A percentile compares a stretch with the other conserved stretches of the same genome.
Evolutionary conservation across 306 rosid genomes (phyloP).

Genomic region (Rubus idaeus): DNA sequence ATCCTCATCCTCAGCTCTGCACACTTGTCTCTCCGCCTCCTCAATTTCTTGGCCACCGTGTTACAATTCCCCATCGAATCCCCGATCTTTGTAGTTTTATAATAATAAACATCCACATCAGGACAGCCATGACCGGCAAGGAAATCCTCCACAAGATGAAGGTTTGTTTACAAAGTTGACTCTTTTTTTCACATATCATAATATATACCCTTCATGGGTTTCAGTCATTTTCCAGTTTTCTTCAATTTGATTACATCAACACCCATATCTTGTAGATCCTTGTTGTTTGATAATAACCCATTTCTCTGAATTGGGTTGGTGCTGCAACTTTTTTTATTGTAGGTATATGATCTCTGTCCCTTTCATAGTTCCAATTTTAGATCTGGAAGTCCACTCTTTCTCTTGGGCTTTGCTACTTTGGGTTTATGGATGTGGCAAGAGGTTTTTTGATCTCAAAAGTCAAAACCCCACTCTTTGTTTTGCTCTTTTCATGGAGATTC

Average conservation of each 20-base stretch:
- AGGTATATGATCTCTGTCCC: not conserved
- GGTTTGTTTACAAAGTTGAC: conserved; percentile 35
- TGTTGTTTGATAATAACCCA: not conserved
- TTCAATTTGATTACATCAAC: not conserved
- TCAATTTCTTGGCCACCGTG: conserved; percentile 21
- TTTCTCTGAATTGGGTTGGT: conserved; percentile 1
- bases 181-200: not conserved
- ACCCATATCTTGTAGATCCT: conserved; percentile 8
- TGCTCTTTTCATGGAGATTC: not conserved
- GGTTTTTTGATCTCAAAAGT: not conserved
- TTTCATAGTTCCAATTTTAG: not conserved
- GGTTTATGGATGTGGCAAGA: conserved; percentile 9
- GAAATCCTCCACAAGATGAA: conserved; percentile 82
- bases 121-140: conserved; percentile 55
- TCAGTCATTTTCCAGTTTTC: not conserved
- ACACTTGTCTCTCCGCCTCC: conserved; percentile 24
- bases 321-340: not conserved
- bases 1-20: conserved; percentile 33
- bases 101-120: not conserved
- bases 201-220: not conserved
- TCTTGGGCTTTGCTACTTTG: not conserved
- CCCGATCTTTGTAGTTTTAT: too few relatives aligned
- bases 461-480: not conserved
- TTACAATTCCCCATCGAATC: not conserved
- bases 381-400: conserved; percentile 10